Evolutionary conservation across 148 eudicot species (phyloP).

Genomic region (Arctostaphylos glauca): DNA sequence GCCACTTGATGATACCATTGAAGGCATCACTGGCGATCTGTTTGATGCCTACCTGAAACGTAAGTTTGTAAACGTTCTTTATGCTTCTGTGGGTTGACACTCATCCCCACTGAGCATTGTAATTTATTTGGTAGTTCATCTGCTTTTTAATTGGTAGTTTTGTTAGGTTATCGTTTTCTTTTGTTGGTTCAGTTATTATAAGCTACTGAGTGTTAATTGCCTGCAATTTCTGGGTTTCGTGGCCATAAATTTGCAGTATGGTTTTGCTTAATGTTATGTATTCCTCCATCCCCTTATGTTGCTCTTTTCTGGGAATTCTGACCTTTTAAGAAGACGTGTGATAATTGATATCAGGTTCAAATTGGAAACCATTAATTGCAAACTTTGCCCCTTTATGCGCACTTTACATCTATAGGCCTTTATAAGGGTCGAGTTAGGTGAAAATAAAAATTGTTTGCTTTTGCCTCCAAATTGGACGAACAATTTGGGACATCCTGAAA

Average conservation of each 20-base stretch:
- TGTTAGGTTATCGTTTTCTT: background rate
- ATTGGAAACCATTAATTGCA: background rate
- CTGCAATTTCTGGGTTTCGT: background rate
- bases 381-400: background rate
- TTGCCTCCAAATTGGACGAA: background rate
- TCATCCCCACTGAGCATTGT: background rate
- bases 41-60: conserved; percentile 40
- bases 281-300: background rate
- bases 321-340: background rate
- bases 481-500: background rate
- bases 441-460: background rate
- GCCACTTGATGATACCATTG: conserved; percentile 37
- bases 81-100: too few species aligned
- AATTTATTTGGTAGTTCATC: background rate
- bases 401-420: too few species aligned
- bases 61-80: conserved; percentile 10
- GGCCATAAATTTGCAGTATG: background rate
- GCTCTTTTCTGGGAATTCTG: background rate
- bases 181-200: background rate
- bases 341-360: background rate
- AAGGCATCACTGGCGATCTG: conserved; percentile 40
- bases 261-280: background rate
- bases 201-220: background rate
- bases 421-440: background rate
- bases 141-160: background rate